Base-by-base conservation (phyloP, 176 grass and related monocot genomes). In the Hsuehochloa calcarea region DNA sequence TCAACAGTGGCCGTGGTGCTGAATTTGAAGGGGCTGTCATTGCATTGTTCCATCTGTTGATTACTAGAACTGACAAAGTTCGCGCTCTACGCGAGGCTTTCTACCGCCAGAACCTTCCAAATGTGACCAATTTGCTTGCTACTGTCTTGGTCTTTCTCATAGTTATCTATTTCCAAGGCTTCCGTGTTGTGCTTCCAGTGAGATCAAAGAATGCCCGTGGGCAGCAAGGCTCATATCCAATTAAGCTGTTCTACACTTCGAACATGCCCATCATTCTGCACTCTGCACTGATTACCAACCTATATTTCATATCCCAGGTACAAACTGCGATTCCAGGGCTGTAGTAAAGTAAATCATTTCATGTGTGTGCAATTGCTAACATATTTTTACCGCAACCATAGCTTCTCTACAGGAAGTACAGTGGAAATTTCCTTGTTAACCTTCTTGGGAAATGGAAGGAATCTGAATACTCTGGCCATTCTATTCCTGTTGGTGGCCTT, bases 191-290 rank as follows among this genome's bases (percentile, higher is more conserved):
- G 68, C 89, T 98, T 47, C 93, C 96, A 78, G 96, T 98, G 55
- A 98, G 93, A 68, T 95, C 93, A 54, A 98, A 92, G 70, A 98
- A 95, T 85, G 96, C 93, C 29, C 91, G 96, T 65, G 96, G 93
- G 5, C 96, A 98, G 77, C 96, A 98, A 82, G 96, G 96, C 25
- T 98, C 93, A 25, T 98, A 98, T 80, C 96, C 96, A 45, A 98
- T 98, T 85, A 98, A 98, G 86, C 81, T 98, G 59, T 98, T 98
- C 73, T 98, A 95, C 78, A 98, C 96, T 68, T 95, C 91, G 15
- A 98, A 98, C 77, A 95, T 98, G 96, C 96, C 93, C 69, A 98
- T 98, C 68, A 98, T 95, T 85, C 80, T 98, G 65, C 96, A 98
- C 80, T 95, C 93, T 51, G 96, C 96, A 13, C 86, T 95, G 54